Percentiles rank a stretch among this genome's conserved stretches.
These are phyloP conservation scores for Daldinia loculata DNA, from an alignment of 495 filamentous ascomycete genomes.

Conservation along the genomic window DNA sequence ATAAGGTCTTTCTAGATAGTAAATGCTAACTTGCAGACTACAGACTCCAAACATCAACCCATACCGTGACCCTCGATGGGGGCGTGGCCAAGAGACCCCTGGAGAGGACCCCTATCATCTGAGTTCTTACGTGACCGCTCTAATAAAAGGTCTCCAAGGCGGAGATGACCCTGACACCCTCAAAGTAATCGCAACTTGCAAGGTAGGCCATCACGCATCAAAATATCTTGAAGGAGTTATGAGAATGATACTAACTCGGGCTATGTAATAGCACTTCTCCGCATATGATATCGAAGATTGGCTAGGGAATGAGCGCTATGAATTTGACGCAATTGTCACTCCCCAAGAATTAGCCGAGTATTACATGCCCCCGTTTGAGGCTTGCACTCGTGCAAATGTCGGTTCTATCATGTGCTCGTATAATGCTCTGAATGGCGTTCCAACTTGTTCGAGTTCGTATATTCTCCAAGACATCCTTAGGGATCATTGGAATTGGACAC, in stretches of 20 bases:
- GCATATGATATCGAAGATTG: constrained; percentile 69
- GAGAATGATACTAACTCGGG: neutral
- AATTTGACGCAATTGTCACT: constrained; percentile 62
- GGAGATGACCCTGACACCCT: constrained; percentile 48
- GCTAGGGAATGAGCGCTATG: constrained; percentile 59
- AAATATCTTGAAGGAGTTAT: neutral
- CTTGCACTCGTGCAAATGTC: constrained; percentile 60
- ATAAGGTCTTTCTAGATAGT: neutral
- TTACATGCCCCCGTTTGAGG: constrained; percentile 59
- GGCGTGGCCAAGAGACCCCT: constrained; percentile 67
- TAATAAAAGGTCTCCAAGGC: constrained; percentile 67
- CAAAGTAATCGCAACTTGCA: constrained; percentile 66
- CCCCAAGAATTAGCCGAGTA: constrained; percentile 65
- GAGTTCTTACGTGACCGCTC: constrained; percentile 61
- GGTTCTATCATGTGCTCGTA: constrained; percentile 68
- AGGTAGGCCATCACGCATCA: constrained; percentile 10
- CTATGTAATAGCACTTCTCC: constrained; percentile 57
- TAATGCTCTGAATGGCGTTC: constrained; percentile 66
- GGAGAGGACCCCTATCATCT: constrained; percentile 68
- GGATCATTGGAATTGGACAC: constrained; percentile 62
- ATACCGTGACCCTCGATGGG: constrained; percentile 68
- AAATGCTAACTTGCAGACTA: neutral
- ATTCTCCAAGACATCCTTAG: constrained; percentile 65
- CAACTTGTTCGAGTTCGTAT: constrained; percentile 62
- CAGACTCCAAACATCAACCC: constrained; percentile 69